These are phyloP conservation scores for Beauveria brongniartii DNA, from an alignment of 2,329 filamentous ascomycete genomes.

Conservation along the genomic window DNA sequence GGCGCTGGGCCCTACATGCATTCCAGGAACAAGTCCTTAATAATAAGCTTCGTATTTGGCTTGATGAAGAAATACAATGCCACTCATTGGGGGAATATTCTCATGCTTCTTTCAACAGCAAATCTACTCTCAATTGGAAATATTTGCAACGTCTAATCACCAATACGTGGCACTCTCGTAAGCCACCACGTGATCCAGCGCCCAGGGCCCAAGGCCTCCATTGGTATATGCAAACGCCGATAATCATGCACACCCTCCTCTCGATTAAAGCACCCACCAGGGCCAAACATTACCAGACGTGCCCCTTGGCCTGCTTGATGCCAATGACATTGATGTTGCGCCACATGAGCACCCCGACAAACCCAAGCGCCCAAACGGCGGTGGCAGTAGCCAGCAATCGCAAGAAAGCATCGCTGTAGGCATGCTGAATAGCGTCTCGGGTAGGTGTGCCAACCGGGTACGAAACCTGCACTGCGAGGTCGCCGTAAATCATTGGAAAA, in stretches of 20 bases:
- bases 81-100: no score
- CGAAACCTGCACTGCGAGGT: constrained; percentile 41
- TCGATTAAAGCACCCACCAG: constrained; percentile 7
- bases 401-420: constrained; percentile 46
- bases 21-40: neutral
- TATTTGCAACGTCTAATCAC: no score
- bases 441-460: constrained; percentile 37
- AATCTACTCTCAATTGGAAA: no score
- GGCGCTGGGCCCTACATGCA: neutral
- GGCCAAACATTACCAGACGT: constrained; percentile 15
- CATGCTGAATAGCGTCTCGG: constrained; percentile 46
- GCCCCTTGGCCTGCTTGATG: constrained; percentile 41
- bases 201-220: no score
- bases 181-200: no score
- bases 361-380: constrained; percentile 23
- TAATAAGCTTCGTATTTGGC: no score
- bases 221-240: neutral
- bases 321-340: constrained; percentile 42
- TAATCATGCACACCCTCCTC: neutral
- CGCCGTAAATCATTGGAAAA: constrained; percentile 42
- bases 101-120: no score
- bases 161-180: no score
- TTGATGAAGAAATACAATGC: no score
- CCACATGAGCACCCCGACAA: constrained; percentile 36
- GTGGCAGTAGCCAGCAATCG: constrained; percentile 36